A percentile compares a stretch with the other conserved stretches of the same genome.
Evolutionary conservation across 495 filamentous ascomycete genomes (phyloP).

Genomic region (Talaromyces nanjingensis): DNA sequence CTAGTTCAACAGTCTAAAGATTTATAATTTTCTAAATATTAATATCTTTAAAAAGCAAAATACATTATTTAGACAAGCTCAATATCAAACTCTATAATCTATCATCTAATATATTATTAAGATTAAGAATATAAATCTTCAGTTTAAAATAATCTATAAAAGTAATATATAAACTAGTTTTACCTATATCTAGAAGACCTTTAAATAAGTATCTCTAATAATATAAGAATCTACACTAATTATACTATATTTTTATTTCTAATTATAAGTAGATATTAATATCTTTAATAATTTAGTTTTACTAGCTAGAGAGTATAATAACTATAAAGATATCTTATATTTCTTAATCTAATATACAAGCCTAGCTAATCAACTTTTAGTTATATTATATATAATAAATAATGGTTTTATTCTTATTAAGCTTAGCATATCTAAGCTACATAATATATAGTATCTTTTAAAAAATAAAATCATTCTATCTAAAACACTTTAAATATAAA

Average conservation of each 20-base stretch:
- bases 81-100: constrained; percentile 40
- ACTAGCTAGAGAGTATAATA: constrained; percentile 66
- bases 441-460: constrained; percentile 36
- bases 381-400: constrained; percentile 50
- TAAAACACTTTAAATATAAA: not conserved
- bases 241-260: constrained; percentile 25
- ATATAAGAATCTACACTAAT: constrained; percentile 59
- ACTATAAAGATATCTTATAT: constrained; percentile 76
- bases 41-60: constrained; percentile 62
- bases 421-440: constrained; percentile 47
- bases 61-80: constrained; percentile 50
- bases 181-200: constrained; percentile 65
- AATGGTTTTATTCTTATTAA: constrained; percentile 54
- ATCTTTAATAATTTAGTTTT: constrained; percentile 51
- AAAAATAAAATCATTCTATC: not conserved
- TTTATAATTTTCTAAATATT: constrained; percentile 30
- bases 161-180: constrained; percentile 54
- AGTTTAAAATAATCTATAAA: constrained; percentile 56
- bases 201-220: constrained; percentile 56
- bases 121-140: constrained; percentile 55
- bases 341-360: constrained; percentile 56
- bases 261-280: constrained; percentile 19
- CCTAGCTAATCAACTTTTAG: constrained; percentile 44
- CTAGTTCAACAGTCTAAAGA: not conserved
- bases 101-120: constrained; percentile 44